Conservation (phyloP, 768 basidiomycete genomes). For the Cystobasidium onofrii region DNA sequence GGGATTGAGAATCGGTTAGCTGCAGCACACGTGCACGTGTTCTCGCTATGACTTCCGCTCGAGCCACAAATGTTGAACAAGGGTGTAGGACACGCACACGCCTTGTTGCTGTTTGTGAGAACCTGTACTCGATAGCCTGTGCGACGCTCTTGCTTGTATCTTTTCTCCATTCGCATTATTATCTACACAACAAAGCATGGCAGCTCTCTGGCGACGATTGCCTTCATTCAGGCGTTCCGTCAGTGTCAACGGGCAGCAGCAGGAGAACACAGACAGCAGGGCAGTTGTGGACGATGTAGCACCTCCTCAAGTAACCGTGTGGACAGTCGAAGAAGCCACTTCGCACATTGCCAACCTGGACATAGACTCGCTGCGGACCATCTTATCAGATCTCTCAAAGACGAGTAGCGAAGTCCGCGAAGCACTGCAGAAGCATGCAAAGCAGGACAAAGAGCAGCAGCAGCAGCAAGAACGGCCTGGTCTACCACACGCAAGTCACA, state of each 20-base stretch:
- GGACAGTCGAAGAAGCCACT: neutral
- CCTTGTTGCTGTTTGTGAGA: neutral
- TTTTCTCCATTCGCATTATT: neutral
- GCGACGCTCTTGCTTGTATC: too few species aligned
- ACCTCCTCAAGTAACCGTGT: neutral
- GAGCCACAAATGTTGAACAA: neutral
- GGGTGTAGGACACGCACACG: neutral
- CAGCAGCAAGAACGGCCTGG: neutral
- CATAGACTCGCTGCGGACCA: neutral
- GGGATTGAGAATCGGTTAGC: slow-evolving; percentile 72
- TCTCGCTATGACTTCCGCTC: neutral
- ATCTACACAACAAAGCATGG: neutral
- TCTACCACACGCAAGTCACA: neutral
- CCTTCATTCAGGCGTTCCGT: neutral
- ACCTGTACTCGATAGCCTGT: too few species aligned
- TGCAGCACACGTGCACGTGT: neutral
- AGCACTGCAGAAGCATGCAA: neutral
- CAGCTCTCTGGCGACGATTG: neutral
- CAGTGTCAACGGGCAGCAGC: neutral
- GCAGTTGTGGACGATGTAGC: neutral
- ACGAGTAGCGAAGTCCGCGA: neutral
- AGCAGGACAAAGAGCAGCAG: neutral
- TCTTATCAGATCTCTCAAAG: neutral
- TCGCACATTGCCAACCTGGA: neutral
- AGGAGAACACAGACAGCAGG: neutral